These are phyloP conservation scores for Onygena corvina DNA, from an alignment of 2,329 filamentous ascomycete species.

Conservation along the genomic window DNA sequence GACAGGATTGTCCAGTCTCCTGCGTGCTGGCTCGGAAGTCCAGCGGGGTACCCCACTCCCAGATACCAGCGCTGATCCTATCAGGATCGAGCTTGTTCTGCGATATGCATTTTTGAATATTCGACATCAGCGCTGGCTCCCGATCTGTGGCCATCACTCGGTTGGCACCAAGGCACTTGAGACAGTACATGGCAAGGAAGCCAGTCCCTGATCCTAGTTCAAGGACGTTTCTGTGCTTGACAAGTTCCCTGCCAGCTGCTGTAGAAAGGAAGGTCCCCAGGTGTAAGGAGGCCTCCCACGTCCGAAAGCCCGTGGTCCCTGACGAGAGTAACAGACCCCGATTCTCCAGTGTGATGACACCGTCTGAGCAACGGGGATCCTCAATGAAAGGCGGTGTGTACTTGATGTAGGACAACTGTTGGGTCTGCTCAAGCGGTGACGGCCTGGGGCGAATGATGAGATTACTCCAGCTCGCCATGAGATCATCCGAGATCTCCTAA, in stretches of 20 bases:
- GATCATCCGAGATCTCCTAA: conserved; percentile 71
- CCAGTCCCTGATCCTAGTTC: conserved; percentile 58
- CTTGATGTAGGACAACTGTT: conserved; percentile 62
- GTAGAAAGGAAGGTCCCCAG: conserved; percentile 48
- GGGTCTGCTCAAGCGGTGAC: conserved; percentile 53
- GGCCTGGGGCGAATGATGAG: conserved; percentile 53
- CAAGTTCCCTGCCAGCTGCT: conserved; percentile 32
- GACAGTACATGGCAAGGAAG: conserved; percentile 52
- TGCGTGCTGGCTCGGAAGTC: neutral
- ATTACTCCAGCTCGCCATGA: conserved; percentile 56
- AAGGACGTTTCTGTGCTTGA: conserved; percentile 45
- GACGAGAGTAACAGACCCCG: conserved; percentile 46
- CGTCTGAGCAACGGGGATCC: conserved; percentile 11
- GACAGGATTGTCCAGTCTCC: neutral
- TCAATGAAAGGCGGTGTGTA: conserved; percentile 41
- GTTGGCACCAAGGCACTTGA: conserved; percentile 44
- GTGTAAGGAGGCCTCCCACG: conserved; percentile 58
- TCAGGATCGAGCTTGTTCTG: conserved; percentile 23
- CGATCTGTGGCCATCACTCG: conserved; percentile 52
- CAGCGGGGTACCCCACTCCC: conserved; percentile 33
- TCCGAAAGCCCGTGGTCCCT: conserved; percentile 54
- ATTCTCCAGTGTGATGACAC: conserved; percentile 39
- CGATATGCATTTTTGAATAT: conserved; percentile 28
- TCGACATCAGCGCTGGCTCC: conserved; percentile 35
- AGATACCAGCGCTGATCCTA: conserved; percentile 26